These are phyloP conservation scores for Hippophae rhamnoides DNA, from an alignment of 306 rosid genomes.

Conservation along the genomic window DNA sequence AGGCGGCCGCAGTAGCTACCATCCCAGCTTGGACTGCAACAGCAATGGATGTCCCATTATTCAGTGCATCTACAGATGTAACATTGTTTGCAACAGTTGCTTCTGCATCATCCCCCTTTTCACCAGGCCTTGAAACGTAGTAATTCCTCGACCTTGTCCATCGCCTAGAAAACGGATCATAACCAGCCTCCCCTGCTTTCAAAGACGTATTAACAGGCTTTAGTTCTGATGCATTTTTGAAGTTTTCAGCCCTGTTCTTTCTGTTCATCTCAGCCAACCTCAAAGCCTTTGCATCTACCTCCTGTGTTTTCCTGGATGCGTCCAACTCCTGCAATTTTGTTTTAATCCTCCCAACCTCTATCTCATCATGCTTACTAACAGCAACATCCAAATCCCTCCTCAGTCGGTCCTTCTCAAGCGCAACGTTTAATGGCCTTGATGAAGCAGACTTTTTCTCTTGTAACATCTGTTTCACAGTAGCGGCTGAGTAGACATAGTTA, in stretches of 20 bases:
- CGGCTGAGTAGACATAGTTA: conserved; percentile 77
- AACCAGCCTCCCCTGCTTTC: conserved; percentile 93
- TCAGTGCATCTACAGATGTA: conserved; percentile 19
- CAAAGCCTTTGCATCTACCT: conserved; percentile 68
- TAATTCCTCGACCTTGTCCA: conserved; percentile 97
- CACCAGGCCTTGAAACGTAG: conserved; percentile 54
- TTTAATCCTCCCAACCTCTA: conserved; percentile 55
- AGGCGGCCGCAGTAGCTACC: conserved; percentile 72
- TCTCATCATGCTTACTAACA: conserved; percentile 45
- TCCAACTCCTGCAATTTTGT: conserved; percentile 60
- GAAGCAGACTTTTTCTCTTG: conserved; percentile 80
- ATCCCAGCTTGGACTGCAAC: conserved; percentile 38
- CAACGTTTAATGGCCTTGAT: conserved; percentile 68
- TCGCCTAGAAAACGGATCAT: conserved; percentile 98
- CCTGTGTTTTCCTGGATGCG: conserved; percentile 43
- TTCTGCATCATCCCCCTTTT: conserved; percentile 28
- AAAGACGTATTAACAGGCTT: conserved; percentile 39
- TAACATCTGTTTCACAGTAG: conserved; percentile 85
- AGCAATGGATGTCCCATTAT: conserved; percentile 19
- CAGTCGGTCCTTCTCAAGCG: conserved; percentile 89
- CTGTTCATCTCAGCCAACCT: conserved; percentile 92
- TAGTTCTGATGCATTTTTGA: conserved; percentile 81
- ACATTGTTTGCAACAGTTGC: conserved; percentile 24
- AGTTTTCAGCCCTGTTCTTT: conserved; percentile 87
- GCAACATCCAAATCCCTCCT: conserved; percentile 69